Evolutionary conservation across 2,329 filamentous ascomycete genomes (phyloP).

Genomic region (Nothophaeocryptopus gaeumannii): DNA sequence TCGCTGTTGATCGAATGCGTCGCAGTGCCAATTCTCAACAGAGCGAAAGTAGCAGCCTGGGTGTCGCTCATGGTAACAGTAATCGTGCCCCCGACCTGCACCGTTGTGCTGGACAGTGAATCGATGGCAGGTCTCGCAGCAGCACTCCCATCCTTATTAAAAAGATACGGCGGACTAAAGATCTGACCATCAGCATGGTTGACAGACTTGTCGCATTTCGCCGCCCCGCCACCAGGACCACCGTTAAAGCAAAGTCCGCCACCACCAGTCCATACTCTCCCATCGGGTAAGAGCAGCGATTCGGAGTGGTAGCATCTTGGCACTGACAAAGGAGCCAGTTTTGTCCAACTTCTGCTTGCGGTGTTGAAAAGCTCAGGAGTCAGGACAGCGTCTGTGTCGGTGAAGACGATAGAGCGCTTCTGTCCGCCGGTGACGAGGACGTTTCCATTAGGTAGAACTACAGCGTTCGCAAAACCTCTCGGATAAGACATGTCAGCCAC

Average conservation of each 20-base stretch:
- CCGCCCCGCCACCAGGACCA: neutral
- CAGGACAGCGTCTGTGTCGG: constrained; percentile 19
- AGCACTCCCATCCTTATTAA: constrained; percentile 33
- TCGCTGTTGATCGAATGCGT: constrained; percentile 60
- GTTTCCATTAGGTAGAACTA: constrained; percentile 35
- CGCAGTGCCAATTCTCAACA: constrained; percentile 49
- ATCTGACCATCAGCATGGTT: constrained; percentile 58
- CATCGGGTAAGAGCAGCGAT: constrained; percentile 51
- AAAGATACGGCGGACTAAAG: constrained; percentile 56
- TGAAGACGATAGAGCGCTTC: constrained; percentile 17
- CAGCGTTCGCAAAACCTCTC: constrained; percentile 27
- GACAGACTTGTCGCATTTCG: neutral
- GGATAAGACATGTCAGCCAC: constrained; percentile 27
- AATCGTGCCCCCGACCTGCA: neutral
- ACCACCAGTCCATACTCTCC: constrained; percentile 50
- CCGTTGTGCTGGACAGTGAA: neutral
- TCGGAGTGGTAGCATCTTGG: constrained; percentile 52
- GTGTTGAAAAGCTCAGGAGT: constrained; percentile 22
- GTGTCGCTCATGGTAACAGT: constrained; percentile 3
- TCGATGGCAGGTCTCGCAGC: constrained; percentile 5
- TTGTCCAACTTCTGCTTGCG: constrained; percentile 11
- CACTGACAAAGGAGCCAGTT: constrained; percentile 28
- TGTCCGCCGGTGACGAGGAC: constrained; percentile 35
- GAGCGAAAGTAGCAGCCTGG: neutral
- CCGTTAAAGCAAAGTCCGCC: constrained; percentile 53